Base-by-base conservation (phyloP, 768 basidiomycete species). In the Mycena crocata region DNA sequence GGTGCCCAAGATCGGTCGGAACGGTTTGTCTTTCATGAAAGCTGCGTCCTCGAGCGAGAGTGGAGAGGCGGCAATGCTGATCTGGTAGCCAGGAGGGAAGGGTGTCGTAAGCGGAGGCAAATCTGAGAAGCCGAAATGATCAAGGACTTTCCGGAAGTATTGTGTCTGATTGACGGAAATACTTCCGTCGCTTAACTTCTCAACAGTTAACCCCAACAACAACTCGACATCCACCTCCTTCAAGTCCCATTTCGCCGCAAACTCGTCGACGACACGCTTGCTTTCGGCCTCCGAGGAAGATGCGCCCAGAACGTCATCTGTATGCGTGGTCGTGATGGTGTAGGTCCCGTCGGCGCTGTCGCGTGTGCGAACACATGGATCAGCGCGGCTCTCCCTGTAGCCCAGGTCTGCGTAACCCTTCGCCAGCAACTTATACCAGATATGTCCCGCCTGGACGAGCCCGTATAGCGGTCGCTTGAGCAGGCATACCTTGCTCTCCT, bases 401-500 rank as follows among this genome's bases (percentile, higher is more conserved):
- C 60, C 60, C 13, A 62, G 60, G 24, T 51, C 35, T 3, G 5
- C 8, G 37, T 62, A 62, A 1, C 60, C 51, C 2, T 30, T 24
- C 5, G 23, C 37, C 12, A 62, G 39, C 14, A 44, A 10, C 31
- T 34, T 51, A 19, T 34, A 51, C 50, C 50, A 51, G 7, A 51
- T 51, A 13, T 51, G 50, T 5, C 60, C 60, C 12, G 60, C 60
- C n/a, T 62, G 60, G 9, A 44, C 23, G 1, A 45, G 37, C 3
- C 60, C 60, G 39, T 62, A 62, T 6, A 62, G 40, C 26, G 60
- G 60, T 17, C 51, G 60, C 21, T 7, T 7, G n/a, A 62, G 60
- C 50, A 52, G 31, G 35, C 60, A 62, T 4, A 62, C 60, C 32
- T 62, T 62, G 35, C 5, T 32, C 31, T 62, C 60, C 60, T 62